Evolutionary conservation across 2,329 filamentous ascomycete genomes (phyloP), one percentile per base, ranked within the genome.

Genomic region (Arthroderma sp.): DNA sequence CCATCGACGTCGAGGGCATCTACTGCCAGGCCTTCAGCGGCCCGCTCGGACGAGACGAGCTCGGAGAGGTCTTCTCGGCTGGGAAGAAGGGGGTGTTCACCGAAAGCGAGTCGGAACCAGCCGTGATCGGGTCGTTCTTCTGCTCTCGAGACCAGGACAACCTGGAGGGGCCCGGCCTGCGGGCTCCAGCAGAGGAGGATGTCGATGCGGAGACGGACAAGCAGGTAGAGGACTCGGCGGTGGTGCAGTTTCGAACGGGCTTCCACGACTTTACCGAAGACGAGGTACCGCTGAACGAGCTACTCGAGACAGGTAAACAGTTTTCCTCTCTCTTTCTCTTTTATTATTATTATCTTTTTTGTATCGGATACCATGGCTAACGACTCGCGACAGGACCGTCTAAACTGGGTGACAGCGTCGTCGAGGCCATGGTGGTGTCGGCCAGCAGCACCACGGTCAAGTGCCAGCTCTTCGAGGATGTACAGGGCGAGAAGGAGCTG

Each of bases 1-100:
- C 56, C 13, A 31, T 60, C 33, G 23, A 43, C 21, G 43, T 56
- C 21, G 44, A 56, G 15, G 47, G 52, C 6, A 28, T 57, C 23
- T 58, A 43, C 47, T 61, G 60, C 33, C 60, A 61, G 41, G 58
- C 58, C 15, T 61, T 56, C 55, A 57, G 56, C 23, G 60, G 60
- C 37, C 56, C 58, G 17, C 19, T 54, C n/a, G 58, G 58, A 54
- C 56, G 55, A 19, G 56, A 61, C 21, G 52, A 59, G 44, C 49
- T 61, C 15, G 60, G 58, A 15, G 39, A 52, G 2, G 31, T 54
- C 2, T 60, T 61, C 43, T 43, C 25, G 19, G 21, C 25, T 5
- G 60, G 56, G 19, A 53, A 57, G 2, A 21, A 49, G 13, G 56
- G n/a, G 13, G 31, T 52, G 6, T 59, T 61, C 23, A 43, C 54